Conservation (phyloP, 768 basidiomycete species). For the Rhodotorula babjevae region DNA sequence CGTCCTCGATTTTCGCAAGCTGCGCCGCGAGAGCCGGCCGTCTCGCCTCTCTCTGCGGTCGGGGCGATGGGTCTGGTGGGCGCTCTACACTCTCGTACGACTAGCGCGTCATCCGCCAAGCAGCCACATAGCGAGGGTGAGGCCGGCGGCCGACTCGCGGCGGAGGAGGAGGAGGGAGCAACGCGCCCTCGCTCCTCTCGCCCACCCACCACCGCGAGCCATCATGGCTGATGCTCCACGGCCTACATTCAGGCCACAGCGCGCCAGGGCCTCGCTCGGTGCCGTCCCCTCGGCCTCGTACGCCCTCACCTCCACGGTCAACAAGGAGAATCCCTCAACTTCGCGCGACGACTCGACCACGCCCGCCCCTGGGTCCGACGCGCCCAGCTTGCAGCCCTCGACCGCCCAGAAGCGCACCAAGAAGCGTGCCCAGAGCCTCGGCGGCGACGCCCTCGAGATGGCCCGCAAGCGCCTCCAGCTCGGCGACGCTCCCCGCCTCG, state of each 20-base stretch:
- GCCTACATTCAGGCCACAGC: not conserved
- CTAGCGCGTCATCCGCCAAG: no score
- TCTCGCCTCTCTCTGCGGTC: not conserved
- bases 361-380: not conserved
- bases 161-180: no score
- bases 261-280: not conserved
- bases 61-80: no score
- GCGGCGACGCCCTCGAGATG: slow-evolving; percentile 36
- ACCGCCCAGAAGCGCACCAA: slow-evolving; percentile 11
- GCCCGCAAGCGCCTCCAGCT: slow-evolving; percentile 17
- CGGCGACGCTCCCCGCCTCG: not conserved
- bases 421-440: slow-evolving; percentile 39
- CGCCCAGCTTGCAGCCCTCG: not conserved
- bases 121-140: no score
- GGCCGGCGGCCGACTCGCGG: no score
- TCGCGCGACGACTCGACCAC: not conserved
- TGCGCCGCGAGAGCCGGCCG: no score
- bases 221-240: not conserved
- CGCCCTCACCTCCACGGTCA: not conserved
- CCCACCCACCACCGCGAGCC: no score
- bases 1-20: no score
- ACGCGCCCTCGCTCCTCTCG: no score
- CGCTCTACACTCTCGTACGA: no score
- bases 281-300: not conserved
- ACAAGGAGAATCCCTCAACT: slow-evolving; percentile 24